Conservation (phyloP, 108 stramenopile genomes). For the Schizochytrium sp. region DNA sequence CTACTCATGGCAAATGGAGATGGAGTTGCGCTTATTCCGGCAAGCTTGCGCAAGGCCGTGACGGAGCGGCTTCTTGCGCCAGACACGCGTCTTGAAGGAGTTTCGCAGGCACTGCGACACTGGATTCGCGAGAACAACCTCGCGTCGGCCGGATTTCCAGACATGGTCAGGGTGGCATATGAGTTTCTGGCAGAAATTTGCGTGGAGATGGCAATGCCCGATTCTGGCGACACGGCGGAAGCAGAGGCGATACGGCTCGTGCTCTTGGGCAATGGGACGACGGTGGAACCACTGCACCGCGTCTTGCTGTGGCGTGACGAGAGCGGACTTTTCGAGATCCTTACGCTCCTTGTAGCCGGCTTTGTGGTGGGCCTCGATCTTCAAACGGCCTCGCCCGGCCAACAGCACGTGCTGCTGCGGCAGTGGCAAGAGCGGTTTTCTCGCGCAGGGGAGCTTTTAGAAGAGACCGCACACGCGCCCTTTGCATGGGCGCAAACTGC, state of each 20-base stretch:
- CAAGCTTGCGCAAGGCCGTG: too few relatives aligned
- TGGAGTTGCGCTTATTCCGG: background rate
- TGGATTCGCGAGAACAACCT: background rate
- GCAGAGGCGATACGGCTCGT: background rate
- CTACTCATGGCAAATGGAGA: background rate
- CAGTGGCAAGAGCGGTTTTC: background rate
- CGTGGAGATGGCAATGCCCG: background rate
- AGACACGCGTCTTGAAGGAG: background rate
- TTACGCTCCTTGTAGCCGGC: background rate
- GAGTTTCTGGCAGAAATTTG: background rate
- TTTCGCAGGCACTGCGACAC: background rate
- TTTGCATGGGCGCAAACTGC: background rate
- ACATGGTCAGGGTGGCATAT: background rate
- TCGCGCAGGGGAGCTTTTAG: background rate
- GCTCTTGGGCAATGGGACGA: background rate
- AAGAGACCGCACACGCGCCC: background rate
- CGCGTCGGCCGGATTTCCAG: background rate
- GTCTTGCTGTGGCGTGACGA: background rate
- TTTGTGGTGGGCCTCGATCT: background rate
- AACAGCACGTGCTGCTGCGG: background rate
- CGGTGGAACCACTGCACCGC: background rate
- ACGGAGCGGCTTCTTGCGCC: too few relatives aligned
- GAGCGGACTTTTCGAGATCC: background rate
- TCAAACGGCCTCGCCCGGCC: background rate
- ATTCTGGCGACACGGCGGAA: background rate